These are phyloP conservation scores for Microglena sp. DNA, from an alignment of 139 green algal species.

Conservation along the genomic window DNA sequence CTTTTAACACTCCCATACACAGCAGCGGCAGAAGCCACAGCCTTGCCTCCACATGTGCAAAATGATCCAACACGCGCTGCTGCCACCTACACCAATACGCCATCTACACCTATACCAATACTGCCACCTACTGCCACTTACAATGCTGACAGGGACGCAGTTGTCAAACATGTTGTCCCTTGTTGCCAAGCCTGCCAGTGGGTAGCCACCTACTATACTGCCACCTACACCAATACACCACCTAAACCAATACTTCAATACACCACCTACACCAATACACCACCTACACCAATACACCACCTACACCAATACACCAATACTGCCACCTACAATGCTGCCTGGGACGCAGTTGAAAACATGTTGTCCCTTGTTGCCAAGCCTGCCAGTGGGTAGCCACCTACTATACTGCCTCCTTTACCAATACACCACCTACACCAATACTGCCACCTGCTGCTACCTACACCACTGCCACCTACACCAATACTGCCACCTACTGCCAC, in stretches of 20 bases:
- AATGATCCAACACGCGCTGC: too few species aligned
- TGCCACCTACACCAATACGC: too few species aligned
- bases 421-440: background rate
- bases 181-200: conserved; percentile 60
- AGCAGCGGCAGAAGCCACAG: conserved; percentile 53
- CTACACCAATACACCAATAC: background rate
- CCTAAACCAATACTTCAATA: too few species aligned
- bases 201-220: conserved; percentile 76
- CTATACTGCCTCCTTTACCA: background rate
- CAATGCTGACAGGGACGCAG: conserved; percentile 49
- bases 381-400: background rate
- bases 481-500: background rate
- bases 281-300: too few species aligned
- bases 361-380: background rate
- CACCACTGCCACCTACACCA: conserved; percentile 44
- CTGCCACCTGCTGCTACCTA: conserved; percentile 6
- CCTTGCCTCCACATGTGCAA: conserved; percentile 65
- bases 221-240: too few species aligned
- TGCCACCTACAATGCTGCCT: conserved; percentile 43
- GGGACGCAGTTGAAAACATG: conserved; percentile 15
- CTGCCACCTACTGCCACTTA: conserved; percentile 7
- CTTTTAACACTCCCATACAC: background rate
- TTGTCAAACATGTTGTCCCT: conserved; percentile 37
- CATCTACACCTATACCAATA: too few species aligned
- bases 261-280: too few species aligned